phyloP scores from a whole-genome alignment of 1,284 basidiomycete species.

The Neonothopanus nambi region DNA sequence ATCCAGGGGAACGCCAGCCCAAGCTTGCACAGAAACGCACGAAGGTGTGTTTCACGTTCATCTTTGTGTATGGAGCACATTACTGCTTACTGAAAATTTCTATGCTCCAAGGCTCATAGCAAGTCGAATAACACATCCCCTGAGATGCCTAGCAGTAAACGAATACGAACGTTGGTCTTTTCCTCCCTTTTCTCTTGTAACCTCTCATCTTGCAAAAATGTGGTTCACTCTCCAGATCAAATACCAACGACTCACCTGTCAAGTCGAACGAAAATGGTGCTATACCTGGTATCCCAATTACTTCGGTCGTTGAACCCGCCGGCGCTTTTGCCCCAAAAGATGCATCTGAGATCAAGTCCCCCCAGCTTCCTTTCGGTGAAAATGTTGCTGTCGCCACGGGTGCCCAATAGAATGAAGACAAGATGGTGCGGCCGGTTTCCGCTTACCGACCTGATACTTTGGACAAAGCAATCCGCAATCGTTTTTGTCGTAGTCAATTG shows the following conservation, averaged over 20 bases:
- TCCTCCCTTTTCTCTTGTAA: conserved; percentile 22
- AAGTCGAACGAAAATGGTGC: conserved; percentile 43
- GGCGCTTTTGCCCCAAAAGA: conserved; percentile 47
- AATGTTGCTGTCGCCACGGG: conserved; percentile 57
- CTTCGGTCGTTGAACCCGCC: conserved; percentile 32
- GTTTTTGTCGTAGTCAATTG: conserved; percentile 36
- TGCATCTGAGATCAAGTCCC: conserved; percentile 54
- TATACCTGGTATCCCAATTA: conserved; percentile 32
- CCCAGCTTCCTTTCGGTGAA: conserved; percentile 65
- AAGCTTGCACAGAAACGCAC: conserved; percentile 65
- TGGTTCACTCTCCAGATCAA: conserved; percentile 37
- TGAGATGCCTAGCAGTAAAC: conserved; percentile 77
- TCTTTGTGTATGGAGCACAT: conserved; percentile 5
- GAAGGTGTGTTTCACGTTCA: conserved; percentile 54
- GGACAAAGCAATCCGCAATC: conserved; percentile 24
- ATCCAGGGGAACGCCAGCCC: conserved; percentile 74
- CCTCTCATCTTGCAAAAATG: conserved; percentile 22
- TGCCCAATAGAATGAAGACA: conserved; percentile 43
- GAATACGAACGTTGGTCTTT: conserved; percentile 44
- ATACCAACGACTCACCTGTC: conserved; percentile 27
- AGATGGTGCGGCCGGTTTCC: conserved; percentile 1
- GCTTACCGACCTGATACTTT: conserved; percentile 21
- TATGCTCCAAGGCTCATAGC: conserved; percentile 47
- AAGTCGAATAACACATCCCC: conserved; percentile 65
- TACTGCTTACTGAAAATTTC: conserved; percentile 6